Percentiles rank a stretch among this genome's conserved stretches.
Evolutionary conservation across 2,329 filamentous ascomycete genomes (phyloP).

Genomic region (Colletotrichum chrysophilum): DNA sequence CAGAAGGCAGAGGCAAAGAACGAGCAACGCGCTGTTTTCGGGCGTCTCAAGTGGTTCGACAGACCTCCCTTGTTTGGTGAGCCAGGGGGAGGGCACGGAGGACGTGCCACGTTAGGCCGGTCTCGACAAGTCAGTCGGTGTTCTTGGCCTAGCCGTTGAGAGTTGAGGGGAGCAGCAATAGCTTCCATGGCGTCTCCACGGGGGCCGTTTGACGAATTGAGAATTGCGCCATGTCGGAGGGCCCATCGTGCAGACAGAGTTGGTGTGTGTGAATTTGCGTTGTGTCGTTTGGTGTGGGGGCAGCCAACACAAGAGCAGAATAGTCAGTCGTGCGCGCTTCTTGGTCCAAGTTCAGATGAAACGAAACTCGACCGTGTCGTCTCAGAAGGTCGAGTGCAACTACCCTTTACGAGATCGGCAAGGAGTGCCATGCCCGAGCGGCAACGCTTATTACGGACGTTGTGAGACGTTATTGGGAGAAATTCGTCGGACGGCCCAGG

Average conservation of each 20-base stretch:
- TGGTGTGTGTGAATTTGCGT: not conserved
- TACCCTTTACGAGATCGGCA: not conserved
- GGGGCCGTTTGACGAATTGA: not conserved
- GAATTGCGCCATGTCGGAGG: not conserved
- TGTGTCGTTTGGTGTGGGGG: not conserved
- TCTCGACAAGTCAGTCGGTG: not conserved
- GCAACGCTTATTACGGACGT: not conserved
- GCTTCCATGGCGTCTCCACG: not conserved
- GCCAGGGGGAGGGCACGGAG: not conserved
- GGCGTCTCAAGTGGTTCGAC: constrained; percentile 15
- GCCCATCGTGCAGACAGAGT: not conserved
- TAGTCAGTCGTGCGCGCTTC: not conserved
- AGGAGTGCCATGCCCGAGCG: constrained; percentile 5
- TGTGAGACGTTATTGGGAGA: not conserved
- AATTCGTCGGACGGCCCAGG: not conserved
- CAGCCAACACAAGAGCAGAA: not conserved
- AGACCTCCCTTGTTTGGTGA: not conserved
- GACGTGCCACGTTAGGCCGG: not conserved
- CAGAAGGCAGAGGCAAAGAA: not conserved
- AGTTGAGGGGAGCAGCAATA: constrained; percentile 2
- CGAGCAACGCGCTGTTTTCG: not conserved
- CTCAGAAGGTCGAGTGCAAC: not conserved
- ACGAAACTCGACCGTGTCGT: constrained; percentile 15
- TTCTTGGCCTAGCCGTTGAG: not conserved
- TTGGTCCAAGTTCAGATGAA: constrained; percentile 11